Base-by-base conservation (phyloP, 306 rosid genomes). In the Alnus glutinosa region DNA sequence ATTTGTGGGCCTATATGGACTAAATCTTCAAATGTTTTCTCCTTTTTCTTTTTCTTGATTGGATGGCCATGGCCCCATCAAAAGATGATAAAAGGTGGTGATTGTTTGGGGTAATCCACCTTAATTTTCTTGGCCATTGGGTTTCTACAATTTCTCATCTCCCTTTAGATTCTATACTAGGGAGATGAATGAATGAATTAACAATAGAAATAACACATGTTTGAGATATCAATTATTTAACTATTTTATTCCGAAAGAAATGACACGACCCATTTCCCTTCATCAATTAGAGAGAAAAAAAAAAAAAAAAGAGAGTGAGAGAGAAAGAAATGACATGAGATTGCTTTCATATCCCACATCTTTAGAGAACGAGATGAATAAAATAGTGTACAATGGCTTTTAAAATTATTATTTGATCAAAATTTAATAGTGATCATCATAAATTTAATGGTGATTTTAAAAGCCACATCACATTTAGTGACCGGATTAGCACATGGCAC, bases 1-100 rank as follows among this genome's bases (percentile, higher is more conserved):
- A 82, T 78, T 55, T 76, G 90, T 90, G 90, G 94, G 82, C 90
- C 90, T 88, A 70, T 79, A 77, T 78, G 58, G 73, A 71, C 72
- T 52, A 87, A 75, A 80, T 82, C 78, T 84, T 86, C 87, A 67
- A 49, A 36, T 82, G 76, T 83, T 64, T 73, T 58, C 18, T 61
- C 47, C 75, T 82, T 81, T 70, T 12, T 11, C 13, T 76, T 74
- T 67, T 10, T 67, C 78, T 75, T 62, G 85, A 87, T 85, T 71
- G 75, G 48, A 42, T 71, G 59, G 28, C 87, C 81, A 76, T 19
- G 75, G 71, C 83, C 48, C 49, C 57, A 39, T 52, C 0, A 55
- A 28, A 78, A 6, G 11, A 18, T 70, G 11, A 36, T 2, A 30
- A 73, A 52, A 79, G n/a, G 30, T 19, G 3, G 70, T 63, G 63